phyloP scores from a whole-genome alignment of 2,329 filamentous ascomycete genomes.

The Fusarium dimerum region DNA sequence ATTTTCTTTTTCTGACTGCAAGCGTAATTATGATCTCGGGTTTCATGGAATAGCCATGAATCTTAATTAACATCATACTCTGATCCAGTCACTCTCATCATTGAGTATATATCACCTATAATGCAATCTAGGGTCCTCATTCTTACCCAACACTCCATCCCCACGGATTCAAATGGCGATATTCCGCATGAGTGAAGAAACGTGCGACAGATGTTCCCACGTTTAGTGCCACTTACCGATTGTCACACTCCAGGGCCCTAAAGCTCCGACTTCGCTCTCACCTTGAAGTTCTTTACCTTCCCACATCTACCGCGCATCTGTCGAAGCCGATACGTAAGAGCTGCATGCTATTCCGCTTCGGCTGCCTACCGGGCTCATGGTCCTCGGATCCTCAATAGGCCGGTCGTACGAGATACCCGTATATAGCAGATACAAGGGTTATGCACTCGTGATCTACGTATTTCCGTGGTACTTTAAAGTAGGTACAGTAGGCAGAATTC shows the following conservation, averaged over 20 bases:
- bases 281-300: constrained; percentile 2
- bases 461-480: not conserved
- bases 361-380: constrained; percentile 1
- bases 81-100: too few species aligned
- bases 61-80: too few species aligned
- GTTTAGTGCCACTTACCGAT: constrained; percentile 1
- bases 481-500: not conserved
- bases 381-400: constrained; percentile 12
- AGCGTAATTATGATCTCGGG: too few species aligned
- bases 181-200: not conserved
- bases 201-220: constrained; percentile 6
- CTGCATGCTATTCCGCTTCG: constrained; percentile 5
- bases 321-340: not conserved
- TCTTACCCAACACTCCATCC: too few species aligned
- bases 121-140: too few species aligned
- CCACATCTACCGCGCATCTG: constrained; percentile 13
- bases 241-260: constrained; percentile 13
- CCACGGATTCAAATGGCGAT: too few species aligned
- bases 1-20: too few species aligned
- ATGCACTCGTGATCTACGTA: not conserved
- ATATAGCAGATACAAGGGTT: not conserved
- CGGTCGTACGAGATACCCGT: constrained; percentile 18
- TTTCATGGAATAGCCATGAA: too few species aligned
- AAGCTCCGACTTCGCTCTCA: constrained; percentile 26
- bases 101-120: too few species aligned